Base-by-base conservation (phyloP, 192 early-diverging fungal species). In the Entophlyctis helioformis region DNA sequence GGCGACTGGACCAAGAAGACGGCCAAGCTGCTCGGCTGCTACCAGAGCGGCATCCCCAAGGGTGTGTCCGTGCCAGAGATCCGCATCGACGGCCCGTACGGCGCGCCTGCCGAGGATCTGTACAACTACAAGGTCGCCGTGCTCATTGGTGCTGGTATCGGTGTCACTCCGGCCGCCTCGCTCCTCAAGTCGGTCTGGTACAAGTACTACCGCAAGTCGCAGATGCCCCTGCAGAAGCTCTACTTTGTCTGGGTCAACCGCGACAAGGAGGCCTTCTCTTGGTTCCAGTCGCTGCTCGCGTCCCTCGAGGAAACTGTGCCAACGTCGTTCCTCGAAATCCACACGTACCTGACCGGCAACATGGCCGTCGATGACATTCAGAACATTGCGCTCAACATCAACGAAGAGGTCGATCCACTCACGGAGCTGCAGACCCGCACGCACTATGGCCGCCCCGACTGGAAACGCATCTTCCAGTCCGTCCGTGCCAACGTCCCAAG, bases 181-280 rank as follows among this genome's bases (percentile, higher is more conserved):
- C 67, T 87, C 2, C 62, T 87, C 23, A 81, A 82, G 57, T 80
- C 76, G 59, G 60, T 87, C 35, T 82, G 80, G 69, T 83, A 78
- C 58, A 32, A 37, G 7, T 52, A 58, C 50, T 58, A 51, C 44
- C 55, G 46, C 32, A 43, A 36, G 28, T 42, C 50, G 55, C 36
- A 59, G 65, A 27, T 66, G 45, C 61, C 63, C 7, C 53, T 74
- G 22, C 64, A 62, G 20, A 89, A 84, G 49, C 76, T 82, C 10
- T 85, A 83, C 50, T 75, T 89, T 48, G 74, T 86, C 53, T 89
- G 86, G 86, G 60, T 81, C 15, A 78, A 71, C 50, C 76, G 86
- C 27, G 86, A 89, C 53, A 76, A 48, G 45, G 54, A 66, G 43
- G 63, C 83, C 2, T 80, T 89, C 35, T 72, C 83, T 46, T 89